Percentiles rank a stretch among this genome's conserved stretches.
phyloP scores from a whole-genome alignment of 2,329 filamentous ascomycete species.

The Amesomyces nigricolor region DNA sequence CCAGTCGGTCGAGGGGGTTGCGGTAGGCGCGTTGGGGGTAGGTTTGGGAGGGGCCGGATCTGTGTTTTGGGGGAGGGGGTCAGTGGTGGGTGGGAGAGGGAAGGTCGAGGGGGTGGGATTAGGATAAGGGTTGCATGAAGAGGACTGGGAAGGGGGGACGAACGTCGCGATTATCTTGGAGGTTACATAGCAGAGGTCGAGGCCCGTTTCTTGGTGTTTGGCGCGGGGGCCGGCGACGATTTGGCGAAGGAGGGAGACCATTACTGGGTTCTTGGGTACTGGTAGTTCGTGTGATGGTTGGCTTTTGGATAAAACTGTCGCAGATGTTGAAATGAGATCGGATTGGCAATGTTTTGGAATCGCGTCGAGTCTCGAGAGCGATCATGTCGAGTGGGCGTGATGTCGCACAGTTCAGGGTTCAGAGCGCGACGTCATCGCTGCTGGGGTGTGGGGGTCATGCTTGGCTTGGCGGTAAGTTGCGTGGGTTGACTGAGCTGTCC shows the following conservation, averaged over 20 bases:
- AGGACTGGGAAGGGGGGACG: slow-evolving; percentile 23
- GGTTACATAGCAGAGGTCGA: slow-evolving; percentile 95
- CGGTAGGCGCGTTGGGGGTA: slow-evolving; percentile 91
- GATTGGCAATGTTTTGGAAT: neutral
- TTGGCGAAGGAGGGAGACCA: slow-evolving; percentile 78
- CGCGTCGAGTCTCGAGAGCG: neutral
- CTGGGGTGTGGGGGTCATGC: neutral
- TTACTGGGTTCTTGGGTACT: slow-evolving; percentile 26
- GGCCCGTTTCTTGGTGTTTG: slow-evolving; percentile 76
- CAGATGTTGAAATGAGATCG: no score
- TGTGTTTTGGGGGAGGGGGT: slow-evolving; percentile 32
- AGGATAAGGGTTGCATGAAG: neutral
- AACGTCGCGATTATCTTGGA: slow-evolving; percentile 65
- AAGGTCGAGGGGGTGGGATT: neutral
- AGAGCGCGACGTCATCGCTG: slow-evolving; percentile 6
- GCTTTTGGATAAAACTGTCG: neutral
- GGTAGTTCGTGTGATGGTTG: neutral
- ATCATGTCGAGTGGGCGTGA: neutral
- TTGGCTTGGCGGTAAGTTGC: neutral
- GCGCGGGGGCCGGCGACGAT: slow-evolving; percentile 84
- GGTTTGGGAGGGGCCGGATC: slow-evolving; percentile 82
- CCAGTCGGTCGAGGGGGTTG: slow-evolving; percentile 82
- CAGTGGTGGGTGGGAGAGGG: neutral
- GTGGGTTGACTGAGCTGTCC: neutral
- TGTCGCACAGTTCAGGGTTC: slow-evolving; percentile 1